Evolutionary conservation across 495 filamentous ascomycete species (phyloP), one percentile per base, ranked within the genome.

Genomic region (Penicillium bialowiezense): DNA sequence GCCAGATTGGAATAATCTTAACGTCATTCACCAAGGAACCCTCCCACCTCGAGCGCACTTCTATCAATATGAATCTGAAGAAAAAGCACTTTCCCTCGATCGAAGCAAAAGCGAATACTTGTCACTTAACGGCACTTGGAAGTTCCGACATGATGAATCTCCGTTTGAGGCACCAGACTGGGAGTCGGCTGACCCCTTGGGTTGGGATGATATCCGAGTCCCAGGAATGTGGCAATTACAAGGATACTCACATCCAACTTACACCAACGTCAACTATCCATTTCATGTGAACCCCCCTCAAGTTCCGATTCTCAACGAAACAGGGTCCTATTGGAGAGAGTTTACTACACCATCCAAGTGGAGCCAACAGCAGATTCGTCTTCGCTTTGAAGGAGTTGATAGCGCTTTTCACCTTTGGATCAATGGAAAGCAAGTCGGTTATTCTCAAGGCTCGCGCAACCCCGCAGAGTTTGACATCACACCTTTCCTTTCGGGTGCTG

Each of bases 141-240:
- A 76, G 34, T 85, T 86, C 51, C 65, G 73, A 45, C 70, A 79
- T 39, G 73, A 74, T 35, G 43, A 55, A 3, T 76, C 65, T n/a
- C 79, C 80, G 1, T 66, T 73, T 15, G 64, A 75, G 18, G 77
- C 75, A 7, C 75, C 76, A 0, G 63, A 67, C 18, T 79, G 54
- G 65, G 18, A 48, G 1, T 45, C 54, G 3, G 51, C 45, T 21
- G 57, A 72, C 3, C 50, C 48, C 15, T 61, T 59, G 12, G 49
- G 32, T 48, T 82, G 81, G 77, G 65, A 65, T 24, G 62, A 71
- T 33, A 72, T 84, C 43, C 44, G 69, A 31, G 83, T 86, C 7
- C 83, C 82, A 0, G 78, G 80, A n/a, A 80, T 82, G 76, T 87
- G 83, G 84, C 83, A 86, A 51, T 63, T 82, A 10, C 79, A 86